Percentiles rank a stretch among this genome's conserved stretches.
Conservation (phyloP, 2,329 filamentous ascomycete genomes). For the Penicillium occitanis region DNA sequence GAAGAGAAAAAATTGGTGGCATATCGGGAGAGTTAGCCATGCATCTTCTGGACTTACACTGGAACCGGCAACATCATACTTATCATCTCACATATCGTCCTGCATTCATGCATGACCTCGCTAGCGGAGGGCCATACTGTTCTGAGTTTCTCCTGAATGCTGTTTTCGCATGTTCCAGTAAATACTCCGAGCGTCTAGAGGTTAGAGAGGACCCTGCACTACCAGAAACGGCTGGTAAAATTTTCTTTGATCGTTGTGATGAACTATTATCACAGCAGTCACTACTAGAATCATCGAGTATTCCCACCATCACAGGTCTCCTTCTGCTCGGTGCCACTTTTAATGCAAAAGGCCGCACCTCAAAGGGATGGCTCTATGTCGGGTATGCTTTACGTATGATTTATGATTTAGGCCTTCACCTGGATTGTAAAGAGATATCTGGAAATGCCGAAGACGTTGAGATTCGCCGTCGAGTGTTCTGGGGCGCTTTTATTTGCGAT, state of each 20-base stretch:
- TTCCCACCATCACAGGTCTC: conserved; percentile 41
- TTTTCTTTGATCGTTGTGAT: conserved; percentile 43
- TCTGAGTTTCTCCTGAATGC: conserved; percentile 43
- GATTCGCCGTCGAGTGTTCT: conserved; percentile 34
- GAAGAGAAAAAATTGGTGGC: conserved; percentile 21
- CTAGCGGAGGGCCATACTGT: conserved; percentile 37
- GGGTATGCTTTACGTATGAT: conserved; percentile 46
- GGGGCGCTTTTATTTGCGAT: conserved; percentile 42
- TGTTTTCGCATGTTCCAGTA: conserved; percentile 43
- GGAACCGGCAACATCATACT: conserved; percentile 42
- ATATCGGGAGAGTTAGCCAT: conserved; percentile 33
- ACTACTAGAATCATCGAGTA: conserved; percentile 36
- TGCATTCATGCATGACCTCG: conserved; percentile 40
- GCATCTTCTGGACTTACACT: conserved; percentile 43
- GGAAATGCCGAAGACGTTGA: conserved; percentile 29
- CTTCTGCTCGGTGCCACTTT: conserved; percentile 32
- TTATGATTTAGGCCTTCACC: conserved; percentile 43
- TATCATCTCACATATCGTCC: conserved; percentile 43
- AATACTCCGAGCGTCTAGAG: conserved; percentile 41
- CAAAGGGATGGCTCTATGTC: conserved; percentile 42
- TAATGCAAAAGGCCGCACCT: conserved; percentile 27
- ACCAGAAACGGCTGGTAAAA: conserved; percentile 36
- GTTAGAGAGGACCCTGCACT: conserved; percentile 37
- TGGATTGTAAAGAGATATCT: conserved; percentile 32
- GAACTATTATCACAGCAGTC: conserved; percentile 37